Percentiles rank a stretch among this genome's conserved stretches.
Conservation (phyloP, 2,329 filamentous ascomycete genomes). For the Endocalyx cinctus region DNA sequence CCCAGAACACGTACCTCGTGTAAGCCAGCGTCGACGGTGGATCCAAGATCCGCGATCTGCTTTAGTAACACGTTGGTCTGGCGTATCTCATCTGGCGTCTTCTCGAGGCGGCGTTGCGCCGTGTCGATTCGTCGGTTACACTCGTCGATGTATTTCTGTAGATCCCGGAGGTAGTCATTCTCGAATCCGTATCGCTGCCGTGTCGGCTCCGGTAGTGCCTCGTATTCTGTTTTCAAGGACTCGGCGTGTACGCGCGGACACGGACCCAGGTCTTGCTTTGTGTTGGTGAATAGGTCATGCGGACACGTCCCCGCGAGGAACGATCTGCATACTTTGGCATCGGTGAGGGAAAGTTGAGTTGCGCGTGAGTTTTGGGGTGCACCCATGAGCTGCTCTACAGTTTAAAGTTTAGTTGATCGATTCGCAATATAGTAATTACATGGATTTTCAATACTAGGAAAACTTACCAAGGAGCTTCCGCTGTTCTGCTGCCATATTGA, state of each 20-base stretch:
- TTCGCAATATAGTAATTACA: neutral
- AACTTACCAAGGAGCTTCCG: slow-evolving; percentile 79
- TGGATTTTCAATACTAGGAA: slow-evolving; percentile 1
- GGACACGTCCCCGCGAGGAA: slow-evolving; percentile 92
- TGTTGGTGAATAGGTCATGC: slow-evolving; percentile 99
- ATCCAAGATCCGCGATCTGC: slow-evolving; percentile 74
- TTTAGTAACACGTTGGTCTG: slow-evolving; percentile 90
- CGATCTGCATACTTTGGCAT: slow-evolving; percentile 90
- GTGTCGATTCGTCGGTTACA: slow-evolving; percentile 92
- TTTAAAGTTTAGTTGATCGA: neutral
- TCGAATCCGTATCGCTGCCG: slow-evolving; percentile 83
- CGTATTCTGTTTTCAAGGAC: slow-evolving; percentile 83
- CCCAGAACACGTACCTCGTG: slow-evolving; percentile 83
- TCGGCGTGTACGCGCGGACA: slow-evolving; percentile 89
- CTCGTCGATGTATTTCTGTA: slow-evolving; percentile 94
- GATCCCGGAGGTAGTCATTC: slow-evolving; percentile 92
- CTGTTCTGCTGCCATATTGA: slow-evolving; percentile 86
- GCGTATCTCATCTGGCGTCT: slow-evolving; percentile 94
- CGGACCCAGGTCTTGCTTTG: slow-evolving; percentile 90
- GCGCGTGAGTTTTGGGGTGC: slow-evolving; percentile 67
- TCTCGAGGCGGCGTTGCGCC: slow-evolving; percentile 86
- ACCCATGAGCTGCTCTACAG: slow-evolving; percentile 84
- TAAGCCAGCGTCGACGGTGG: slow-evolving; percentile 75
- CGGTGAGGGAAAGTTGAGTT: slow-evolving; percentile 80
- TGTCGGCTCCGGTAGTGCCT: slow-evolving; percentile 64